Percentiles rank a stretch among this genome's conserved stretches.
Conservation (phyloP, 2,329 filamentous ascomycete species). For the Sclerotinia nivalis region DNA sequence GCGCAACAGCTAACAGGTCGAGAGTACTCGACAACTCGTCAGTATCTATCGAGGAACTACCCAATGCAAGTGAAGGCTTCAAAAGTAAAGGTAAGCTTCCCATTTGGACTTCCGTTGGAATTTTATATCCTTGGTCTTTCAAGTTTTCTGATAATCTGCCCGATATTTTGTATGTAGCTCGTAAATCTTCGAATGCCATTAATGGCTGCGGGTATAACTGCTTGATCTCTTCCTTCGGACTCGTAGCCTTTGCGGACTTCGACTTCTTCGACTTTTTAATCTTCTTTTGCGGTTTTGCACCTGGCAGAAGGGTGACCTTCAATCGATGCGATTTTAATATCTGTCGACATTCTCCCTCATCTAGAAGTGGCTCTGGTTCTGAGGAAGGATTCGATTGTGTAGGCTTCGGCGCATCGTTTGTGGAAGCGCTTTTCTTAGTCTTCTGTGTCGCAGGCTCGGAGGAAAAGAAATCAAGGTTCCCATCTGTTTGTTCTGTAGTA, state of each 20-base stretch:
- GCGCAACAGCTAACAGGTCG: conserved; percentile 85
- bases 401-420: conserved; percentile 24
- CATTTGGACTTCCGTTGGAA: conserved; percentile 93
- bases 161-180: conserved; percentile 70
- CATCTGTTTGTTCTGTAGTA: conserved; percentile 40
- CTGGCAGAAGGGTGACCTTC: conserved; percentile 76
- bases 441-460: conserved; percentile 43
- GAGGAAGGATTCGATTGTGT: conserved; percentile 20
- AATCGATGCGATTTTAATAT: conserved; percentile 78
- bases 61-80: conserved; percentile 52
- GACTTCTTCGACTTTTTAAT: conserved; percentile 53
- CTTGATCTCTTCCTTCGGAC: conserved; percentile 53
- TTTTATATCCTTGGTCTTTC: conserved; percentile 75
- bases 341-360: conserved; percentile 70
- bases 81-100: conserved; percentile 80
- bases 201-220: conserved; percentile 78
- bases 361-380: conserved; percentile 46
- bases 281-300: conserved; percentile 46
- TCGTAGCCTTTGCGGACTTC: conserved; percentile 52
- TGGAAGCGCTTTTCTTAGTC: conserved; percentile 31
- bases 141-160: conserved; percentile 75
- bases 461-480: conserved; percentile 59
- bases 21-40: conserved; percentile 45
- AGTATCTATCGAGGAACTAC: conserved; percentile 41
- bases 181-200: conserved; percentile 72